These are phyloP conservation scores for Botrytis deweyae DNA, from an alignment of 2,329 filamentous ascomycete genomes.

Conservation along the genomic window DNA sequence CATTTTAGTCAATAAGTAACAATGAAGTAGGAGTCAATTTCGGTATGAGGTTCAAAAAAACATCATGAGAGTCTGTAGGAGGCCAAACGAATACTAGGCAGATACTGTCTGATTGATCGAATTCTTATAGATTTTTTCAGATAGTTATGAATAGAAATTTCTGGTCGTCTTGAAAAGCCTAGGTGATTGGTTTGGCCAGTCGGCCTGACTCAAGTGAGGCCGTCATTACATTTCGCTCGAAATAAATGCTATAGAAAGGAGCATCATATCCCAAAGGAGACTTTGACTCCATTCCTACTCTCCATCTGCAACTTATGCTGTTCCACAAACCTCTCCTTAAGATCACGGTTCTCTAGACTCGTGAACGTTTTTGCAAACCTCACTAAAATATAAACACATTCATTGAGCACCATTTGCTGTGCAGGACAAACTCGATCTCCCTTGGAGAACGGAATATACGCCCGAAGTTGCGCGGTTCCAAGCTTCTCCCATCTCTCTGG, in stretches of 20 bases:
- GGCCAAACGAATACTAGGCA: too few species aligned
- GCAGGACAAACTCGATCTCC: conserved; percentile 1
- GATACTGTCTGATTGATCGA: too few species aligned
- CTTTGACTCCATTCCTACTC: not conserved
- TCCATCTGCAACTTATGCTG: not conserved
- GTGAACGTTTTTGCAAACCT: not conserved
- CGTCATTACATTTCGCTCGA: not conserved
- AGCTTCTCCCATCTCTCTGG: conserved; percentile 43
- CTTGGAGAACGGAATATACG: not conserved
- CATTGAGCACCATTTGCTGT: conserved; percentile 8
- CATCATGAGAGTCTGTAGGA: not conserved
- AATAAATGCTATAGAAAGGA: not conserved
- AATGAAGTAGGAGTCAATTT: accelerated
- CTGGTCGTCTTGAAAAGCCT: too few species aligned
- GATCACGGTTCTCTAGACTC: not conserved
- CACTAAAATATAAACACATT: conserved; percentile 3
- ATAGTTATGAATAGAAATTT: too few species aligned
- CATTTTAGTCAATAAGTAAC: not conserved
- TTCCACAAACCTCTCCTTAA: not conserved
- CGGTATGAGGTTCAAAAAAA: too few species aligned
- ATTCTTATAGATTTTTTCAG: too few species aligned
- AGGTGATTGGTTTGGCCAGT: too few species aligned
- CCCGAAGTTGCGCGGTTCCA: not conserved
- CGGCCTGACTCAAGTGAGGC: too few species aligned
- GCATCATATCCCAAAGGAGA: not conserved